A percentile compares a stretch with the other conserved stretches of the same genome.
These are phyloP conservation scores for Nigrograna mackinnonii DNA, from an alignment of 2,329 filamentous ascomycete genomes.

Conservation along the genomic window DNA sequence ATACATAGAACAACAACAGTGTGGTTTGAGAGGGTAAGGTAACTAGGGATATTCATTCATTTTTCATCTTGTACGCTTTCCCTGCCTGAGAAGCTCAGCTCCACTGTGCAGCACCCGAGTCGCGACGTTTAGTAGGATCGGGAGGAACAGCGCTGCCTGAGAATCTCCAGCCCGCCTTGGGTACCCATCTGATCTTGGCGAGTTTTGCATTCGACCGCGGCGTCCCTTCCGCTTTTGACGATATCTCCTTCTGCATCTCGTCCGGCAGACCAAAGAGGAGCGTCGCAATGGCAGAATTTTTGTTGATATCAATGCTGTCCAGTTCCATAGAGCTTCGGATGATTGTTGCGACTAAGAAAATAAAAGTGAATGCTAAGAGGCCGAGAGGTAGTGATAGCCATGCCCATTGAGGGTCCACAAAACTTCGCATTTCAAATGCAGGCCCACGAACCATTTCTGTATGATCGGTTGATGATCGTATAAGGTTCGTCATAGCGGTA, in stretches of 20 bases:
- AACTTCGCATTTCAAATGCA: slow-evolving; percentile 14
- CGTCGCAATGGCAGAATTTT: slow-evolving; percentile 19
- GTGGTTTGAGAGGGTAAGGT: too few relatives aligned
- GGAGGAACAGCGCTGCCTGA: too few relatives aligned
- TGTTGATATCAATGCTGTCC: slow-evolving; percentile 22
- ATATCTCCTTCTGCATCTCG: slow-evolving; percentile 11
- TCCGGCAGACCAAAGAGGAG: slow-evolving; percentile 17
- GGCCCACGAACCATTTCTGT: slow-evolving; percentile 11
- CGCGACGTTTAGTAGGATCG: too few relatives aligned
- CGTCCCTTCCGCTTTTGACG: slow-evolving; percentile 8
- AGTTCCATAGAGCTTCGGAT: slow-evolving; percentile 14
- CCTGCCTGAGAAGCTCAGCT: too few relatives aligned
- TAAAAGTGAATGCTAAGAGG: slow-evolving; percentile 14
- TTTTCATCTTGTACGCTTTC: too few relatives aligned
- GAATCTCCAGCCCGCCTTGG: not conserved
- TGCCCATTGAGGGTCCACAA: slow-evolving; percentile 23
- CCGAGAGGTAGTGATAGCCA: slow-evolving; percentile 27
- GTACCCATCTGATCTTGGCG: not conserved
- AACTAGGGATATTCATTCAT: too few relatives aligned
- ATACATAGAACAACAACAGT: too few relatives aligned
- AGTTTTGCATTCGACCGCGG: not conserved
- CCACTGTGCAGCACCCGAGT: too few relatives aligned
- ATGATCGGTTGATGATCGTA: slow-evolving; percentile 15
- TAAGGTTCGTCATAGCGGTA: slow-evolving; percentile 18
- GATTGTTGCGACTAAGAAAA: slow-evolving; percentile 24